Percentiles rank a stretch among this genome's conserved stretches.
Conservation (phyloP, 2,329 filamentous ascomycete species). For the Beauveria rudraprayagi region DNA sequence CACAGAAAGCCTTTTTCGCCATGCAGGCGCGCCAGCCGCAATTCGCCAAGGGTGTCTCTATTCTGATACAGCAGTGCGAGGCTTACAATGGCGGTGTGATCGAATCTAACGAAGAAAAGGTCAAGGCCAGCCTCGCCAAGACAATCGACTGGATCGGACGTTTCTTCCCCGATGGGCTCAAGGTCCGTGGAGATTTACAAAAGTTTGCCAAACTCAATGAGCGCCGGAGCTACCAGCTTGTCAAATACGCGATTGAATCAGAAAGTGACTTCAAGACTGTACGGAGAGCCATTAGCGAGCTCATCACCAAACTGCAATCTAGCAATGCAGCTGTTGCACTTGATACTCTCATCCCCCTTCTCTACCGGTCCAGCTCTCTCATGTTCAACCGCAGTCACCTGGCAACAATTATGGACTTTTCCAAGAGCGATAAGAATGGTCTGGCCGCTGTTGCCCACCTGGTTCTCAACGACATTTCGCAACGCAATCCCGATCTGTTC, state of each 20-base stretch:
- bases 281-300: conserved; percentile 80
- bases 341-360: conserved; percentile 71
- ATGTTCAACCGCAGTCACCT: conserved; percentile 94
- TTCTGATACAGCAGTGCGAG: conserved; percentile 80
- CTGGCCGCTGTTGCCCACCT: conserved; percentile 77
- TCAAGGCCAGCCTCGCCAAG: conserved; percentile 62
- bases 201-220: conserved; percentile 91
- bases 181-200: conserved; percentile 69
- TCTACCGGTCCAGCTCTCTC: conserved; percentile 77
- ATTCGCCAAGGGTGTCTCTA: conserved; percentile 63
- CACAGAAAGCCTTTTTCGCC: conserved; percentile 82
- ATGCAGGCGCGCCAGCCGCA: conserved; percentile 71
- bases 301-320: conserved; percentile 71
- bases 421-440: conserved; percentile 72
- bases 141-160: conserved; percentile 66
- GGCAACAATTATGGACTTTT: conserved; percentile 78
- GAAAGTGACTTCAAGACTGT: conserved; percentile 91
- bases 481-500: conserved; percentile 80
- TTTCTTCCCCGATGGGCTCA: conserved; percentile 66
- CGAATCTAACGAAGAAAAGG: conserved; percentile 59
- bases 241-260: conserved; percentile 75
- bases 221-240: conserved; percentile 79
- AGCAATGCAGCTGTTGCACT: conserved; percentile 57
- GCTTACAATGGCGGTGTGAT: conserved; percentile 82
- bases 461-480: conserved; percentile 85